Conservation (phyloP, 2,329 filamentous ascomycete species). For the Xylaria sp. region DNA sequence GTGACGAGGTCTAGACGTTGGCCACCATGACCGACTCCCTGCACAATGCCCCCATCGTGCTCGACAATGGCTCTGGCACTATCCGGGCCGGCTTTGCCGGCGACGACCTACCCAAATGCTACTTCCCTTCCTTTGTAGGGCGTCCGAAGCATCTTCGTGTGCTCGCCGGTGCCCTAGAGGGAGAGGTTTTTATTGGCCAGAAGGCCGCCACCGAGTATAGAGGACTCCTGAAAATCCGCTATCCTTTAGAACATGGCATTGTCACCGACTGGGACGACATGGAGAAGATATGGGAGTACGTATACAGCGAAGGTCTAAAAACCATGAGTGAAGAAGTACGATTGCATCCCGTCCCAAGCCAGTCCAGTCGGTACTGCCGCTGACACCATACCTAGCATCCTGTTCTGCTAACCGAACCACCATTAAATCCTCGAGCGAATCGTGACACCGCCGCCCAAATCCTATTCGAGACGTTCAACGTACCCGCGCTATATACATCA, state of each 20-base stretch:
- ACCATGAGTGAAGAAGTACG: constrained; percentile 92
- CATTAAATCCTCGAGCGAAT: constrained; percentile 92
- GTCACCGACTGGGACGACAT: constrained; percentile 99
- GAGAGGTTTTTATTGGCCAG: constrained; percentile 95
- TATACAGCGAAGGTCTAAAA: constrained; percentile 95
- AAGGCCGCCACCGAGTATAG: constrained; percentile 86
- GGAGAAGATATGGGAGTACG: constrained; percentile 99
- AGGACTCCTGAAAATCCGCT: constrained; percentile 92
- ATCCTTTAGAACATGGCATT: constrained; percentile 95
- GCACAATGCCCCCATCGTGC: constrained; percentile 97
- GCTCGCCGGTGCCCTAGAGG: constrained; percentile 93
- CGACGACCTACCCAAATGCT: constrained; percentile 94
- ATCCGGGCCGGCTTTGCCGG: constrained; percentile 97
- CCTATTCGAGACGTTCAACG: constrained; percentile 98
- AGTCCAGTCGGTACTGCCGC: background rate
- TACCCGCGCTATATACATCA: constrained; percentile 93
- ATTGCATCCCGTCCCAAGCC: background rate
- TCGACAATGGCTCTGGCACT: constrained; percentile 98
- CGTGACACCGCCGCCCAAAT: constrained; percentile 96
- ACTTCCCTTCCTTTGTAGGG: constrained; percentile 96
- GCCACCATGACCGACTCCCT: constrained; percentile 65
- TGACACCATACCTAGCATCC: constrained; percentile 68
- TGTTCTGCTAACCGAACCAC: constrained; percentile 93
- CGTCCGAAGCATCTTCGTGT: constrained; percentile 94
- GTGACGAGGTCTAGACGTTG: constrained; percentile 24